Evolutionary conservation across 192 early-diverging fungal species (phyloP).

Genomic region (Coemansia sp.): DNA sequence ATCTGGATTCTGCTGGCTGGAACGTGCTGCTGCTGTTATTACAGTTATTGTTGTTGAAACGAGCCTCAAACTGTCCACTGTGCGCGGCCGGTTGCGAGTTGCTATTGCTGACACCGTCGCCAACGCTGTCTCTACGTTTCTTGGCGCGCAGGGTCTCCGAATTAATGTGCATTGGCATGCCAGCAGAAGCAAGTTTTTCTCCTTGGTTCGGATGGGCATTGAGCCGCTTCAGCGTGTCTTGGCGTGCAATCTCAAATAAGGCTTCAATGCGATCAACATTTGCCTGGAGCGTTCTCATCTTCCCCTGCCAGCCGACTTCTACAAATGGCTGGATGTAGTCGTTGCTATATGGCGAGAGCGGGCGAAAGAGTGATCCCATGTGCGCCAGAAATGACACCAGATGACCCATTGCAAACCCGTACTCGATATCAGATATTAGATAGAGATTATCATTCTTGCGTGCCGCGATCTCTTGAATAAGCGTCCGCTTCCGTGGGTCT

Average conservation of each 20-base stretch:
- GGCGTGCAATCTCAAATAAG: slow-evolving; percentile 42
- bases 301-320: slow-evolving; percentile 26
- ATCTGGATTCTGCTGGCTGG: neutral
- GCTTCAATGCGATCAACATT: slow-evolving; percentile 49
- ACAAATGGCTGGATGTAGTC: slow-evolving; percentile 45
- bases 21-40: neutral
- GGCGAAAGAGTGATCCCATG: slow-evolving; percentile 50
- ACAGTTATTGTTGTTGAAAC: neutral
- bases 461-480: slow-evolving; percentile 32
- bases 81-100: neutral
- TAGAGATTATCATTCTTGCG: slow-evolving; percentile 49
- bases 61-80: neutral
- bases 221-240: slow-evolving; percentile 34
- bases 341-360: slow-evolving; percentile 52
- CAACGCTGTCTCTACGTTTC: neutral
- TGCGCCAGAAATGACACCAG: slow-evolving; percentile 51
- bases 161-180: neutral
- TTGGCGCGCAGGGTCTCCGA: neutral
- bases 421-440: slow-evolving; percentile 53
- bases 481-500: slow-evolving; percentile 17
- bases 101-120: slow-evolving; percentile 6
- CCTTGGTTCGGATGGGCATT: slow-evolving; percentile 7
- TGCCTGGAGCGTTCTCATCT: slow-evolving; percentile 33
- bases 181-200: neutral
- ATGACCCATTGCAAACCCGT: slow-evolving; percentile 56